Evolutionary conservation across 2,329 filamentous ascomycete genomes (phyloP), one percentile per base, ranked within the genome.

Genomic region (Sporothrix phasma): DNA sequence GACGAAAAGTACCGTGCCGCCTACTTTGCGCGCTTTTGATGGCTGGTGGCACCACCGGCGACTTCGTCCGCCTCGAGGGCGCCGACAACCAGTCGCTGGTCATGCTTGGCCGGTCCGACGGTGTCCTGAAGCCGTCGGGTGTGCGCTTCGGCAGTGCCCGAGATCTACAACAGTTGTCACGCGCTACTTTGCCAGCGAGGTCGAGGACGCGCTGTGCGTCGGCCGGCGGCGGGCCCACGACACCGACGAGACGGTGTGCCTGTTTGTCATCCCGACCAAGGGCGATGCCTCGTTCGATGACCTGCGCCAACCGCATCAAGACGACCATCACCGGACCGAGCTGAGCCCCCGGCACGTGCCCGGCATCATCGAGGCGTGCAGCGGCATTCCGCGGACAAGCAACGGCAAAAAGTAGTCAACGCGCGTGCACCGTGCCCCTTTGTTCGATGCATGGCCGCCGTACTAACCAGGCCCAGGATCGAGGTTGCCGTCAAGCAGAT

Each of bases 401-500:
- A 99, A 99, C 72, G 93, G 93, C 62, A 99, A 99, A 80, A 99
- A 97, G 86, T 89, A 76, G 10, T 26, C 19, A 11, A 17, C 39
- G 39, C 2, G 8, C 5, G 17, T 43, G 19, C 19, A 0, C 17
- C 5, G 41, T 19, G 3, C 17, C 19, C 5, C 17, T 17, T 7
- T 2, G 17, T 8, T 43, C 2, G n/a, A 43, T n/a, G 6, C n/a
- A 19, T 34, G 13, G 2, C 1, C 34, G n/a, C 1, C 2, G 43
- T 58, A 24, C 64, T 66, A 34, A 66, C 61, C 11, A n/a, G 5
- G 24, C 24, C 15, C 45, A 90, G 88, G 76, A 90, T 99, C 66
- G 93, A 99, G 74, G 92, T 95, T 56, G 90, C 91, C 0, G 93
- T 97, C 5, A 97, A 97, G 79, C 92, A 97, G 76, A 97, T 97